Percentiles rank a stretch among this genome's conserved stretches.
Evolutionary conservation across 225 moss, liverwort and hornwort genomes (phyloP).

Genomic region (Neckera pumila): DNA sequence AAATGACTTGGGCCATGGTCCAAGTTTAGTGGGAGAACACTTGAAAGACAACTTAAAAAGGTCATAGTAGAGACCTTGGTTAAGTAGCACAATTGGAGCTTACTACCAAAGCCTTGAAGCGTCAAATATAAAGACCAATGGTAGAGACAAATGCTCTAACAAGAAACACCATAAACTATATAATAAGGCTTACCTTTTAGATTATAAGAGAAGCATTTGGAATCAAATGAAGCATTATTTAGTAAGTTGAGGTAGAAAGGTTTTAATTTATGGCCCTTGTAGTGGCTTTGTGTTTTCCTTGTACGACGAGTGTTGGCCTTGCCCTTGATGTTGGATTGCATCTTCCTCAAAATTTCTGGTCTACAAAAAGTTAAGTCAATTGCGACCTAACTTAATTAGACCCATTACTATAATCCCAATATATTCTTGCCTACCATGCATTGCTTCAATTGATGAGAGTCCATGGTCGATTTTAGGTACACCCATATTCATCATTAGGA

Average conservation of each 20-base stretch:
- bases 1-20: background rate
- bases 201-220: rapidly evolving
- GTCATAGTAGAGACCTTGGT: rapidly evolving
- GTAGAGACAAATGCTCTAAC: background rate
- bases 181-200: background rate
- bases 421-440: background rate
- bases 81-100: background rate
- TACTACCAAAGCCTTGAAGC: background rate
- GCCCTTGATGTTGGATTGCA: background rate
- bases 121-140: background rate
- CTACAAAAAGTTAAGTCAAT: background rate
- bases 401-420: background rate
- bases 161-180: rapidly evolving
- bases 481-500: background rate
- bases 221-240: background rate
- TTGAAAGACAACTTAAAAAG: background rate
- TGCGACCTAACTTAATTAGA: background rate
- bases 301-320: background rate
- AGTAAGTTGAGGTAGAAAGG: background rate
- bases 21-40: background rate
- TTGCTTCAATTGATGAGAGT: rapidly evolving
- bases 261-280: background rate
- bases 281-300: background rate
- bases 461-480: rapidly evolving
- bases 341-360: background rate